Base-by-base conservation (phyloP, 2,329 filamentous ascomycete genomes). In the Waltergamsia citrina region DNA sequence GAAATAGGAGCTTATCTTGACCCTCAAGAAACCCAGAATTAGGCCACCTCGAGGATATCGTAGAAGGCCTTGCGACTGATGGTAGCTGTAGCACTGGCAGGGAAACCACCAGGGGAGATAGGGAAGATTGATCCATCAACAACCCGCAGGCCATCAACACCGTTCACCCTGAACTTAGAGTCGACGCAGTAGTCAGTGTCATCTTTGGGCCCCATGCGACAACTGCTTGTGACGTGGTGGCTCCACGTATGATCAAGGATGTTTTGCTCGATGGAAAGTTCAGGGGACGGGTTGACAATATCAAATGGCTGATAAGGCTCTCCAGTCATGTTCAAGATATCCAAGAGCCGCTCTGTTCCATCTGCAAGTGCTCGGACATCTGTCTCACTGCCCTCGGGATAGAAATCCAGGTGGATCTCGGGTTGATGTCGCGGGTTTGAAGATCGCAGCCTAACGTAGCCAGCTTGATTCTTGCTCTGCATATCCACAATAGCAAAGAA, bases 391-490 rank as follows among this genome's bases (percentile, higher is more conserved):
- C 69, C 65, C 17, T 63, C 49, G 10, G 56, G 59, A 60, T 62
- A 77, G 46, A 65, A 71, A 44, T 71, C 70, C 57, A 78, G 77
- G 48, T 68, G 64, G 47, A 80, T 78, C 21, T 68, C 53, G 0
- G 80, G 79, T n/a, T 68, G 65, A 34, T 81, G 78, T 2, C 67
- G 66, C 0, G 78, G 77, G 45, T 82, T 66, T 0, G 68, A 58
- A 0, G 74, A 80, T 14, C 59, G 62, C 3, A 85, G 62, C 3
- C 57, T 69, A 11, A 85, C 77, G 1, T 65, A 74, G n/a, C 81
- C 80, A 7, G 65, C 64, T 32, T 66, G 62, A 27, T 83, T 83
- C 7, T 58, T 53, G 19, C 56, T 58, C 30, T 63, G 62, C 52
- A 59, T 3, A 52, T 52, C 54, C 52, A 58, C 43, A 65, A 61